Evolutionary conservation across 768 basidiomycete genomes (phyloP), one percentile per base, ranked within the genome.

Genomic region (Mycena haematopus): DNA sequence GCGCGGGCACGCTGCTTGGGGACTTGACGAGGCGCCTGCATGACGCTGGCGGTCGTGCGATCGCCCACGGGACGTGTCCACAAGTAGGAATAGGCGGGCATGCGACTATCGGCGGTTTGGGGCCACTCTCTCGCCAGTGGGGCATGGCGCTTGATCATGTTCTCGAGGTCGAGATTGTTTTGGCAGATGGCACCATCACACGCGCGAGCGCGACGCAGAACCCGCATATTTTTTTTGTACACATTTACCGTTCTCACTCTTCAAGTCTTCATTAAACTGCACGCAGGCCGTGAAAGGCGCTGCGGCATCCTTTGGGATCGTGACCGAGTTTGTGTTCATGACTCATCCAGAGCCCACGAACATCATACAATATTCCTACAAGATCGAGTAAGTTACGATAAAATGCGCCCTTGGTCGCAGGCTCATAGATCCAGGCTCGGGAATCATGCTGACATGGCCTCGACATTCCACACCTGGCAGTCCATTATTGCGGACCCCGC

Each of bases 11-110:
- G 45, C 55, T 67, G n/a, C 66, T 74, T 9, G 62, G 47, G 9
- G 73, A 71, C 31, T 54, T 74, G 6, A 71, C 70, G 15, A 36
- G 56, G 7, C 47, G 59, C 10, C 29, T 75, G 65, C 53, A 56
- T 31, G 38, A 69, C 44, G 44, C 60, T 1, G 59, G 69, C 52
- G 36, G 67, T 27, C 68, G 72, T 21, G 75, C 73, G 0, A 58
- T 77, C 3, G 62, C 71, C 3, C 75, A 74, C 44, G 76, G 75
- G 1, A 70, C 69, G 10, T 76, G 76, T 47, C 72, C 74, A 1
- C 68, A 68, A n/a, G 74, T 75, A 7, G 71, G 74, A 0, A 66
- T 70, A 65, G 71, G 72, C 21, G 64, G 67, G 19, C 70, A 72
- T 35, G 70, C 70, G 33, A 69, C 67, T 8, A 65, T 70, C 31